Evolutionary conservation across 1,139 yeast species (phyloP).

Genomic region (Protomyces gravidus): DNA sequence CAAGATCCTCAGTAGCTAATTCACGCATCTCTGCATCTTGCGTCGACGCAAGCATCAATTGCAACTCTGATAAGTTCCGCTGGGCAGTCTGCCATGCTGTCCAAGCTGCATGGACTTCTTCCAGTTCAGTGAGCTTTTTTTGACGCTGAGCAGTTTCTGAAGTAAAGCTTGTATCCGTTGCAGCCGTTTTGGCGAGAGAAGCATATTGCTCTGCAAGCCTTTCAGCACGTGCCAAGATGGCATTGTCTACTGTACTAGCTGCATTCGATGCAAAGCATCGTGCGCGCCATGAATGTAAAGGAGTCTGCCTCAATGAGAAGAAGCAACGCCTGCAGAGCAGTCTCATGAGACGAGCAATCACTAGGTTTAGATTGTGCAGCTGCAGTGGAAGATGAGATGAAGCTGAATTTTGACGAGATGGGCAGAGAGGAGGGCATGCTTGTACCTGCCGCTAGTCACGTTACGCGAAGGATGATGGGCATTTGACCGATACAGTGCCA

Average conservation of each 20-base stretch:
- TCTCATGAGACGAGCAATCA: too few species aligned
- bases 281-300: too few species aligned
- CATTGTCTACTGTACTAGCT: neutral
- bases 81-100: slow-evolving; percentile 1
- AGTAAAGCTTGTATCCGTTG: slow-evolving; percentile 10
- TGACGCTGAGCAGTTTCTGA: slow-evolving; percentile 19
- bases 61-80: slow-evolving; percentile 1
- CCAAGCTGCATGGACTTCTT: slow-evolving; percentile 2
- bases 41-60: neutral
- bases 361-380: too few species aligned
- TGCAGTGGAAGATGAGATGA: too few species aligned
- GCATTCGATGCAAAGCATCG: neutral
- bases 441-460: too few species aligned
- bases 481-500: too few species aligned
- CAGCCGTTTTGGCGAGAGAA: slow-evolving; percentile 2
- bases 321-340: too few species aligned
- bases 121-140: slow-evolving; percentile 7
- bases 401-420: too few species aligned
- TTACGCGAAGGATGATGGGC: too few species aligned
- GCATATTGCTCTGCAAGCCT: slow-evolving; percentile 2
- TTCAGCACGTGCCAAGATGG: slow-evolving; percentile 4
- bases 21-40: slow-evolving; percentile 16
- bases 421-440: too few species aligned
- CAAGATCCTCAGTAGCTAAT: slow-evolving; percentile 20
- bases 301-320: too few species aligned